A percentile compares a stretch with the other conserved stretches of the same genome.
phyloP scores from a whole-genome alignment of 1,284 basidiomycete genomes.

The Binderoboletus segoi region DNA sequence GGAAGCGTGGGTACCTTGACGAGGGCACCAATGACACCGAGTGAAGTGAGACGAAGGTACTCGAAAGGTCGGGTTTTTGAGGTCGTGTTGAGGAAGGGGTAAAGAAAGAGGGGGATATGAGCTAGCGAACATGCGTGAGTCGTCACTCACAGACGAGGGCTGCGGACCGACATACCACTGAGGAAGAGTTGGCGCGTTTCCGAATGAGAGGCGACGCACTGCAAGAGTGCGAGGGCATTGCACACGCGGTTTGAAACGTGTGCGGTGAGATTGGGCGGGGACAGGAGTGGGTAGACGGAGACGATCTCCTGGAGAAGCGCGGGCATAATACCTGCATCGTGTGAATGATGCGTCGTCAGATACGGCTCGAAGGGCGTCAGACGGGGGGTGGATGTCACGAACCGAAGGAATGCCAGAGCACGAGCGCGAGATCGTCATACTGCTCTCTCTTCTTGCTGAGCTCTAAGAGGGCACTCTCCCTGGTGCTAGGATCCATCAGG shows the following conservation, averaged over 20 bases:
- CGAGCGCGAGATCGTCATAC: slow-evolving; percentile 97
- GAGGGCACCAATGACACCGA: slow-evolving; percentile 97
- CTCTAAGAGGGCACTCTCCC: slow-evolving; percentile 90
- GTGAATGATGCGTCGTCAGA: slow-evolving; percentile 1
- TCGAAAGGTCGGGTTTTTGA: slow-evolving; percentile 99
- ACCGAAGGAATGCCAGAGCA: slow-evolving; percentile 99
- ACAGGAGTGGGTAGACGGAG: slow-evolving; percentile 95
- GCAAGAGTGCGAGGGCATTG: slow-evolving; percentile 96
- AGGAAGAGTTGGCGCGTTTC: slow-evolving; percentile 93
- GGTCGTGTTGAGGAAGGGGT: slow-evolving; percentile 99
- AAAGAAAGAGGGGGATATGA: slow-evolving; percentile 98
- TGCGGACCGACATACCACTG: slow-evolving; percentile 59
- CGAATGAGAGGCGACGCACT: slow-evolving; percentile 96
- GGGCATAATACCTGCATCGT: slow-evolving; percentile 89
- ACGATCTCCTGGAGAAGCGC: slow-evolving; percentile 97
- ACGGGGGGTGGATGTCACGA: slow-evolving; percentile 34
- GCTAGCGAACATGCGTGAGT: slow-evolving; percentile 50
- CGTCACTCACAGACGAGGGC: background rate
- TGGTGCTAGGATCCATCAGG: slow-evolving; percentile 75
- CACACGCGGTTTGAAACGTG: slow-evolving; percentile 99
- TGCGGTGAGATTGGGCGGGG: slow-evolving; percentile 95
- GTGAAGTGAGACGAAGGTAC: slow-evolving; percentile 95
- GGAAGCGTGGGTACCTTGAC: slow-evolving; percentile 71
- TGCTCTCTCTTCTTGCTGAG: slow-evolving; percentile 99
- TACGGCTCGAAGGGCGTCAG: background rate